Conservation (phyloP, 1,284 basidiomycete species). For the Rhodotorula sp. region DNA sequence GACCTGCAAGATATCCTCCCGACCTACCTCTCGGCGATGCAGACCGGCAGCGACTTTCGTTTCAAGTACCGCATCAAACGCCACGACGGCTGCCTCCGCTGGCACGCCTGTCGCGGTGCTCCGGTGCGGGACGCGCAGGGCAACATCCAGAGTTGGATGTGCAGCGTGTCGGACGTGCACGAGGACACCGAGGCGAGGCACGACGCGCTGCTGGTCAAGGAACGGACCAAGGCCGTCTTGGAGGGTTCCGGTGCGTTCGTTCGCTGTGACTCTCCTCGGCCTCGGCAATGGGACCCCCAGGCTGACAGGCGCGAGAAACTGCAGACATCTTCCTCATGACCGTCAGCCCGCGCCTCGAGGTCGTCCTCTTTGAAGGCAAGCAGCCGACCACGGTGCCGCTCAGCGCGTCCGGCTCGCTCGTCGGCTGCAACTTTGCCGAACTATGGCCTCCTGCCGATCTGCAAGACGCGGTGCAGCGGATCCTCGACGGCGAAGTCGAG, state of each 20-base stretch:
- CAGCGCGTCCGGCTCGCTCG: not conserved
- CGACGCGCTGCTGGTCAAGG: constrained; percentile 32
- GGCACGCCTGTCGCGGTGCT: constrained; percentile 13
- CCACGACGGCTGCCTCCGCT: constrained; percentile 7
- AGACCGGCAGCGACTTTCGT: constrained; percentile 10
- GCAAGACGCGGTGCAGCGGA: not conserved
- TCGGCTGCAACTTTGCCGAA: not conserved
- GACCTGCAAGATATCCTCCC: constrained; percentile 16
- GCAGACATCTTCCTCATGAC: constrained; percentile 18
- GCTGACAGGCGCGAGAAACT: not conserved
- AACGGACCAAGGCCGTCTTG: constrained; percentile 33
- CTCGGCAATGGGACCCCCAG: not conserved
- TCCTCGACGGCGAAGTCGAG: constrained; percentile 17
- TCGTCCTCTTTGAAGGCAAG: constrained; percentile 21
- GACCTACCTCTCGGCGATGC: constrained; percentile 14
- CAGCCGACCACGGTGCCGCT: not conserved
- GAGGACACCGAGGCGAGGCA: constrained; percentile 18
- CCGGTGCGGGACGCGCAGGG: constrained; percentile 6
- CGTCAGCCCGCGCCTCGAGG: not conserved
- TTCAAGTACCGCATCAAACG: constrained; percentile 46
- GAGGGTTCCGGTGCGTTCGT: constrained; percentile 18
- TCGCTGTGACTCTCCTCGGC: not conserved
- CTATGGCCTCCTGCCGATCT: constrained; percentile 2
- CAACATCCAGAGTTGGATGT: constrained; percentile 43
- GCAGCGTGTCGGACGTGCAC: constrained; percentile 25